Evolutionary conservation across 1,284 basidiomycete genomes (phyloP), one percentile per base, ranked within the genome.

Genomic region (Thelephora terrestris): DNA sequence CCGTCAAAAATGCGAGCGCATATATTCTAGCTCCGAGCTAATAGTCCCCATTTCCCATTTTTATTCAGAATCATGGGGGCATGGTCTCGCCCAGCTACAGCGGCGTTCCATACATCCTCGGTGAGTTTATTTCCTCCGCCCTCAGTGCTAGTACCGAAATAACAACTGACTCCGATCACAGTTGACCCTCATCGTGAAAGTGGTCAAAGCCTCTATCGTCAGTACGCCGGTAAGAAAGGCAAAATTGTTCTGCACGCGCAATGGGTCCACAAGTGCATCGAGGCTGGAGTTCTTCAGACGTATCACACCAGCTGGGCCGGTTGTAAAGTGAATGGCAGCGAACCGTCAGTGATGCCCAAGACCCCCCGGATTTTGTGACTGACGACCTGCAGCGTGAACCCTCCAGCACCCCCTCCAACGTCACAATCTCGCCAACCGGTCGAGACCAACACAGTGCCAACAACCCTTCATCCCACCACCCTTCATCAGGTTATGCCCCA

Each of bases 191-290:
- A 79, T 55, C 84, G 81, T 56, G 71, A 78, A 50, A 83, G 84
- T n/a, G 87, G 86, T 4, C 85, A 89, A 61, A 86, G 78, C 56
- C 62, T 90, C 2, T 87, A 76, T 61, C 75, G 84, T 27, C 82
- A 86, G 57, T 89, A 85, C 61, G 75, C 72, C 3, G 73, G 74
- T 42, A 88, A 87, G 66, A 88, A 85, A 61, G 78, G 75, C 29
- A 89, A 88, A 60, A 71, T 87, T 39, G 75, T 90, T 3, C 75
- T 90, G 6, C 71, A 76, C 56, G 72, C 75, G 4, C 73, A 73
- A 43, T 90, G 86, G 86, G 72, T 86, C 21, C 71, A 75, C 48
- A 82, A 85, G 59, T 90, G 86, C 57, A 69, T 90, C 55, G 75
- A 78, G 52, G 65, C 71, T 2, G 74, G 76, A 46, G 71, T 73